phyloP scores from a whole-genome alignment of 441 rosid species.

The California macrophylla region DNA sequence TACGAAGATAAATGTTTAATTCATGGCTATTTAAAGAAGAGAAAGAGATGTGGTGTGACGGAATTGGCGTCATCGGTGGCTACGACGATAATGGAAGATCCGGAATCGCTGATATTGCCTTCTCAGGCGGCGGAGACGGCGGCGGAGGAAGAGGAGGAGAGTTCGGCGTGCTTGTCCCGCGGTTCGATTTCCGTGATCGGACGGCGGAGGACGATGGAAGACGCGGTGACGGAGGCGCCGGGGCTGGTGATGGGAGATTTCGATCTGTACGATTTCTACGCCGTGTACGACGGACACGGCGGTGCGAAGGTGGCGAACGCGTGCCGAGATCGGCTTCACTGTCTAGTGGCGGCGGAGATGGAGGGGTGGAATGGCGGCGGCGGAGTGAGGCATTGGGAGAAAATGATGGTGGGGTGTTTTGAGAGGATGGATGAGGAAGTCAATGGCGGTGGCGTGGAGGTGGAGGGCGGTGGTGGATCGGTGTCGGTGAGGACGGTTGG shows the following conservation, averaged over 20 bases:
- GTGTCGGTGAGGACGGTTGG: conserved; percentile 9
- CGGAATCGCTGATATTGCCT: background rate
- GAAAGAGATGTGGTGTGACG: conserved; percentile 2
- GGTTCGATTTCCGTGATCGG: conserved; percentile 32
- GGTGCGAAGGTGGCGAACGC: conserved; percentile 21
- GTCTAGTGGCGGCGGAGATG: conserved; percentile 26
- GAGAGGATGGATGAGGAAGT: conserved; percentile 32
- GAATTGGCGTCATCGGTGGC: conserved; percentile 6
- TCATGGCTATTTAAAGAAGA: background rate
- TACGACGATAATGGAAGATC: background rate
- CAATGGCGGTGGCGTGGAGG: conserved; percentile 9
- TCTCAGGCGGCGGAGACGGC: background rate
- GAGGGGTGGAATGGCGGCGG: background rate
- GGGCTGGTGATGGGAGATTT: conserved; percentile 11
- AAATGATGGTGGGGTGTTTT: conserved; percentile 26
- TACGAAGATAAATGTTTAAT: background rate
- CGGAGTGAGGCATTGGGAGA: conserved; percentile 18
- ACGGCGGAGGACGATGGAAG: conserved; percentile 27
- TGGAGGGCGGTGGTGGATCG: background rate
- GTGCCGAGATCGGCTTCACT: conserved; percentile 27
- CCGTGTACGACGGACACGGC: conserved; percentile 30
- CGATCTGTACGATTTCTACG: conserved; percentile 28
- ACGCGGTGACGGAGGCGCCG: conserved; percentile 23
- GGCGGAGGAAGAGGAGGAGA: background rate
- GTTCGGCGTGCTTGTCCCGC: conserved; percentile 11